These are phyloP conservation scores for Linum trigynum DNA, from an alignment of 345 rosid genomes.

Conservation along the genomic window DNA sequence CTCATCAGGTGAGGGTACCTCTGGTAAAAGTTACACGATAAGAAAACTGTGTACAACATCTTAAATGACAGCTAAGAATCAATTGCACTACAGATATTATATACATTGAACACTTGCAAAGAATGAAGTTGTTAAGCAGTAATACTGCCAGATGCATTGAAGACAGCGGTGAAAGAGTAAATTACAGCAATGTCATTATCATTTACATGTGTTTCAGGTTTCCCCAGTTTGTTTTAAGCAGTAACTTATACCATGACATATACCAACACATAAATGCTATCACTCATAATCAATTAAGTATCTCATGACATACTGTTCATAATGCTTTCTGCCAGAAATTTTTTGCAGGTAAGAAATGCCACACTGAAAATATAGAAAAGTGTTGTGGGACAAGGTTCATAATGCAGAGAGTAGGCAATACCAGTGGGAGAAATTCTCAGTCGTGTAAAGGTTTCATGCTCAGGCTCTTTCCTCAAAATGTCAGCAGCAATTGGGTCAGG, in stretches of 20 bases:
- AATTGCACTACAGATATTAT: too few relatives aligned
- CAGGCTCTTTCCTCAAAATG: constrained; percentile 93
- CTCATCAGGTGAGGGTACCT: constrained; percentile 82
- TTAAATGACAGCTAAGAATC: neutral
- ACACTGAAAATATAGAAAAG: too few relatives aligned
- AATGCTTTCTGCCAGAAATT: too few relatives aligned
- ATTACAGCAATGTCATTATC: neutral
- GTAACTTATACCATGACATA: too few relatives aligned
- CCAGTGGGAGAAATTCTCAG: constrained; percentile 67
- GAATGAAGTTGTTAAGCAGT: neutral
- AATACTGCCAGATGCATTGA: neutral
- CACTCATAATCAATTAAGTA: too few relatives aligned
- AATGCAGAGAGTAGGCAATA: constrained; percentile 15
- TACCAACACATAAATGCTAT: too few relatives aligned
- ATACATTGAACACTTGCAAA: neutral
- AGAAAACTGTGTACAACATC: neutral
- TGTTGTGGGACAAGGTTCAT: too few relatives aligned
- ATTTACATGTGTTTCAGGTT: too few relatives aligned
- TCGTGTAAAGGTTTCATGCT: constrained; percentile 86
- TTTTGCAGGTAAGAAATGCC: too few relatives aligned
- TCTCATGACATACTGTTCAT: too few relatives aligned
- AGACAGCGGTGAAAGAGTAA: neutral
- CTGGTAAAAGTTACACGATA: constrained; percentile 24
- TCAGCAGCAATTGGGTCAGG: constrained; percentile 99
- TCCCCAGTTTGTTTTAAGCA: too few relatives aligned